Evolutionary conservation across 257 asterid genomes (phyloP).

Genomic region (Prunella vulgaris): DNA sequence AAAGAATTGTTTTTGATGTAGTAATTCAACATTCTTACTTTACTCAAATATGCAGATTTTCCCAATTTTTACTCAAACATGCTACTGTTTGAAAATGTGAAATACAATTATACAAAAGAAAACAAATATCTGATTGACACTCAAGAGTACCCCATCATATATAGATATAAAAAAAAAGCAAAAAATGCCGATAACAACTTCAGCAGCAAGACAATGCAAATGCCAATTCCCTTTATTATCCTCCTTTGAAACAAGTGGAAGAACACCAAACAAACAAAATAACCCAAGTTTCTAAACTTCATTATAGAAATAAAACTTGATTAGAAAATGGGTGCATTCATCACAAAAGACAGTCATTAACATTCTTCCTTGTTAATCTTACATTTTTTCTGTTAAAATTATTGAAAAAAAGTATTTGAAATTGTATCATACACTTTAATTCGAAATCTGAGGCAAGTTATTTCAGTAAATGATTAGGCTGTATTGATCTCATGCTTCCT

Average conservation of each 20-base stretch:
- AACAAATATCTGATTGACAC: not conserved
- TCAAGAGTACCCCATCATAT: not conserved
- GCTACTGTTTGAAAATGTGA: not conserved
- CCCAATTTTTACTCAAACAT: not conserved
- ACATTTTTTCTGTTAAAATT: not conserved
- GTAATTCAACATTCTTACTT: not conserved
- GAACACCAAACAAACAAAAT: not conserved
- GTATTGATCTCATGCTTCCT: not conserved
- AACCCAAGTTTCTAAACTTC: conserved; percentile 9
- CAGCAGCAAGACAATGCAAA: not conserved
- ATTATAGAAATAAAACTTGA: not conserved
- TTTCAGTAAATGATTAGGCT: not conserved
- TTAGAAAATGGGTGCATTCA: not conserved
- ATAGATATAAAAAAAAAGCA: not conserved
- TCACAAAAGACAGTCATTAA: not conserved
- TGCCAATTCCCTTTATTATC: not conserved
- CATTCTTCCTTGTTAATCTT: not conserved
- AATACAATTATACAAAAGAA: not conserved
- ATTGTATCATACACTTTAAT: not conserved
- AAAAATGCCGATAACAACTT: not conserved
- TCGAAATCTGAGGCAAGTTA: not conserved
- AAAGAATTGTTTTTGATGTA: not conserved
- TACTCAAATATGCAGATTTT: not conserved
- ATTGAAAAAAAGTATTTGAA: not conserved
- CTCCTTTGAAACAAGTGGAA: not conserved